These are phyloP conservation scores for Pyronema omphalodes DNA, from an alignment of 495 filamentous ascomycete genomes.

Conservation along the genomic window DNA sequence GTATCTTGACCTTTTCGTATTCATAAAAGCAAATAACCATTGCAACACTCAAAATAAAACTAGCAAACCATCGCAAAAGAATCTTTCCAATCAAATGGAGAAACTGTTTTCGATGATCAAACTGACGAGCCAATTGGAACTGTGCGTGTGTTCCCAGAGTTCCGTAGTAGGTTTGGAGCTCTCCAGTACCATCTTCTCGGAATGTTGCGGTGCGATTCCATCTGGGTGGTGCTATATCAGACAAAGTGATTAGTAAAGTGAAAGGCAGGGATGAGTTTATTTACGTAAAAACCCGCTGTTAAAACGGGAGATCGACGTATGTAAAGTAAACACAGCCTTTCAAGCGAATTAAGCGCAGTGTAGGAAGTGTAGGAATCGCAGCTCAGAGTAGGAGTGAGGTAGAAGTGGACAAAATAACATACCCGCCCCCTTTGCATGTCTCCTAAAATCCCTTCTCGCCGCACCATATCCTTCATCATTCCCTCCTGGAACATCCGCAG, in stretches of 20 bases:
- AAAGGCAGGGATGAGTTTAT: neutral
- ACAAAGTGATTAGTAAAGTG: neutral
- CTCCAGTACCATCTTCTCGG: neutral
- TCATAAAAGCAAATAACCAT: slow-evolving; percentile 12
- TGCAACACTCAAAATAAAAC: slow-evolving; percentile 4
- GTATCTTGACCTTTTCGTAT: slow-evolving; percentile 11
- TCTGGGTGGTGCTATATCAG: neutral
- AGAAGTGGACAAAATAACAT: neutral
- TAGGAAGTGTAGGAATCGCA: neutral
- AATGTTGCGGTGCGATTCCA: slow-evolving; percentile 1
- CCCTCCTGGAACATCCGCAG: neutral
- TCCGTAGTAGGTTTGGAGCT: slow-evolving; percentile 10
- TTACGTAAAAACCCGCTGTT: neutral
- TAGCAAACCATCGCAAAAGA: slow-evolving; percentile 7
- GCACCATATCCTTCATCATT: neutral
- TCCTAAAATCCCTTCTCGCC: slow-evolving; percentile 7
- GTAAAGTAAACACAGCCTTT: neutral
- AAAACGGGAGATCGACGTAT: neutral
- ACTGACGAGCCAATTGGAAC: slow-evolving; percentile 6
- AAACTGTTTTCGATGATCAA: slow-evolving; percentile 9
- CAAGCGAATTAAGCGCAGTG: neutral
- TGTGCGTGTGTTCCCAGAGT: slow-evolving; percentile 1
- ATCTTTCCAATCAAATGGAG: slow-evolving; percentile 10
- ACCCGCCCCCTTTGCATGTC: neutral
- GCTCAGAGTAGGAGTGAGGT: too few relatives aligned